Evolutionary conservation across 352 stramenopile species (phyloP), one percentile per base, ranked within the genome.

Genomic region (Phytophthora constricta): DNA sequence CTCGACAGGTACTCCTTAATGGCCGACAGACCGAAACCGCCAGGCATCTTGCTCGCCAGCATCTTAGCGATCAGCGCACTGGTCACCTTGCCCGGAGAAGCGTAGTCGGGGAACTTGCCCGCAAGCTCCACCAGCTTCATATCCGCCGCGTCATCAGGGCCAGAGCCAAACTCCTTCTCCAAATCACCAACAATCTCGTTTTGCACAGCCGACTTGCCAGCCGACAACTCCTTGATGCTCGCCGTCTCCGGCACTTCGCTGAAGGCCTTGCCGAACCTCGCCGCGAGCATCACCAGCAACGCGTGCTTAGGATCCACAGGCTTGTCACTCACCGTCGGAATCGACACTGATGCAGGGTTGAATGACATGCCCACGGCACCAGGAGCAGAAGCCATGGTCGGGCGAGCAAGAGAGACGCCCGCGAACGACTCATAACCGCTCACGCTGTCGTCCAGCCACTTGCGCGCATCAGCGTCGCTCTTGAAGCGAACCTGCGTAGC

Each of bases 131-230:
- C 41, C 31, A 97, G 45, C 73, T 92, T 93, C 57, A 87, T 80
- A 37, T 97, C 89, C 26, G 84, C 85, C 8, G 79, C 86, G 42
- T 92, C 87, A 25, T 96, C 90, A 10, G 79, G 76, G 11, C 65
- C 76, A 20, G 79, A 87, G 25, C 87, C 88, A 27, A 97, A 96
- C 72, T 97, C 90, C 64, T 85, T 90, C 71, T 91, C 87, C 31
- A 97, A 33, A n/a, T 97, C 90, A 17, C 88, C 89, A 28, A 94
- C 79, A 27, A 97, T 82, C 73, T 97, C 90, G 62, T 96, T 97
- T 59, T 96, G 88, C 20, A 96, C 69, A 25, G 90, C 86, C 8
- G 82, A 95, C 70, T 96, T 96, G 42, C 88, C 89, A 16, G 82
- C 87, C 37, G 82, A 68, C 2, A 96, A 65, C 47, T 90, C 84